Conservation (phyloP, 352 stramenopile genomes). For the Thraustochytrium striatum region DNA sequence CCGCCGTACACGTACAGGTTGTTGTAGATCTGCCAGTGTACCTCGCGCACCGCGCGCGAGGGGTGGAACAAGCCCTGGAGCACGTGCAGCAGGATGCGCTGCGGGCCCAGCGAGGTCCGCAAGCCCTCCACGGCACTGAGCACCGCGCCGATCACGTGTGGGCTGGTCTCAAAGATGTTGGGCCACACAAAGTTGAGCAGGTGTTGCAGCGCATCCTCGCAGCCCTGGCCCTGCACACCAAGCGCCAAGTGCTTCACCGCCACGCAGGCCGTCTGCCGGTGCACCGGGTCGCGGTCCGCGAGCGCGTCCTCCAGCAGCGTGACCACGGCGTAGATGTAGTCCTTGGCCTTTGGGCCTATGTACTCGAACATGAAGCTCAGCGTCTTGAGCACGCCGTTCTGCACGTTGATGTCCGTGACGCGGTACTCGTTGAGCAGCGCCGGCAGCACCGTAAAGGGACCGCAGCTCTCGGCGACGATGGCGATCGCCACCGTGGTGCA, state of each 20-base stretch:
- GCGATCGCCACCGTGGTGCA: slow-evolving; percentile 99
- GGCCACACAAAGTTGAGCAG: slow-evolving; percentile 99
- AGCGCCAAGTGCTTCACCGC: slow-evolving; percentile 96
- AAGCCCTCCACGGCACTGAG: slow-evolving; percentile 97
- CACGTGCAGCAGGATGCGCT: slow-evolving; percentile 93
- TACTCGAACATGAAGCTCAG: slow-evolving; percentile 99
- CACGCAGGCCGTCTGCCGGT: slow-evolving; percentile 91
- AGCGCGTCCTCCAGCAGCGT: slow-evolving; percentile 97
- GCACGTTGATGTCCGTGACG: slow-evolving; percentile 97
- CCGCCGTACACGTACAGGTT: slow-evolving; percentile 98
- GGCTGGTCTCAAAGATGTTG: slow-evolving; percentile 98
- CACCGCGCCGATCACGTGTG: slow-evolving; percentile 97
- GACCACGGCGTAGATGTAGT: slow-evolving; percentile 99
- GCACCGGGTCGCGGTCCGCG: slow-evolving; percentile 97
- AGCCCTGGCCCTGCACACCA: slow-evolving; percentile 89
- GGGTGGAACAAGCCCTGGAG: slow-evolving; percentile 97
- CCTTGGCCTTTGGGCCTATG: slow-evolving; percentile 98
- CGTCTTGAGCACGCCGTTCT: slow-evolving; percentile 99
- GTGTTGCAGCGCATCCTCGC: slow-evolving; percentile 95
- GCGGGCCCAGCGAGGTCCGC: slow-evolving; percentile 89
- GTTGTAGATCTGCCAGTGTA: slow-evolving; percentile 99
- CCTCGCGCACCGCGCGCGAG: slow-evolving; percentile 92
- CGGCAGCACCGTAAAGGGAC: slow-evolving; percentile 96
- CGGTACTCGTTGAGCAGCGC: slow-evolving; percentile 99
- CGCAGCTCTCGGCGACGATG: slow-evolving; percentile 98